Evolutionary conservation across 345 rosid genomes (phyloP), one percentile per base, ranked within the genome.

Genomic region (Eucalyptus regnans): DNA sequence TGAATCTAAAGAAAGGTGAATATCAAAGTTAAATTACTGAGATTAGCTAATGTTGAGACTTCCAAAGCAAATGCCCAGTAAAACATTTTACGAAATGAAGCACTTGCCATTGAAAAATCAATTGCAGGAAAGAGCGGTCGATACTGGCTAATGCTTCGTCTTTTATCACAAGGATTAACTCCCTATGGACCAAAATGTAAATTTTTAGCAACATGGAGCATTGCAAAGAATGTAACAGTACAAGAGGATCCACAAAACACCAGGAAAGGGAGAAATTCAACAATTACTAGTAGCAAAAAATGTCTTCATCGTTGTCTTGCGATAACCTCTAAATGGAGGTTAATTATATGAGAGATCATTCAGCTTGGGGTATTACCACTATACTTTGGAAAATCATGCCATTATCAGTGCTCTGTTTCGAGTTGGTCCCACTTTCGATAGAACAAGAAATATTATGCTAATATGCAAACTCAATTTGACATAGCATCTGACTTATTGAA

Each of bases 101-200:
- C 46, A 18, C 94, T 91, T 93, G 88, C 99, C 96, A 94, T 86
- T 13, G 96, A 93, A 86, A 96, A 94, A 91, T 96, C 98, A 87
- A 96, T 90, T 50, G 92, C 91, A 8, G 99, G 98, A 89, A 96
- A 96, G 80, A 92, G 91, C 87, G 92, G n/a, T 50, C 87, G 93
- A 86, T 90, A 93, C 89, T 95, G 95, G 90, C 91, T 92, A 54
- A 96, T 92, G 89, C 91, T 91, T 91, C 94, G 93, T 91, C 99
- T 94, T 93, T 89, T 94, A 71, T 96, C 97, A 90, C 96, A 95
- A 86, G 97, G 99, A 91, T 94, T 95, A n/a, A 93, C 89, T 89
- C 98, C 97, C 99, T 96, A 93, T 89, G 37, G 54, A 48, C 18
- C 46, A 62, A 84, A 49, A 46, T 31, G 22, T 22, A 85, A 49